A percentile compares a stretch with the other conserved stretches of the same genome.
Conservation (phyloP, 331 rosid genomes). For the Stylosanthes scabra region DNA sequence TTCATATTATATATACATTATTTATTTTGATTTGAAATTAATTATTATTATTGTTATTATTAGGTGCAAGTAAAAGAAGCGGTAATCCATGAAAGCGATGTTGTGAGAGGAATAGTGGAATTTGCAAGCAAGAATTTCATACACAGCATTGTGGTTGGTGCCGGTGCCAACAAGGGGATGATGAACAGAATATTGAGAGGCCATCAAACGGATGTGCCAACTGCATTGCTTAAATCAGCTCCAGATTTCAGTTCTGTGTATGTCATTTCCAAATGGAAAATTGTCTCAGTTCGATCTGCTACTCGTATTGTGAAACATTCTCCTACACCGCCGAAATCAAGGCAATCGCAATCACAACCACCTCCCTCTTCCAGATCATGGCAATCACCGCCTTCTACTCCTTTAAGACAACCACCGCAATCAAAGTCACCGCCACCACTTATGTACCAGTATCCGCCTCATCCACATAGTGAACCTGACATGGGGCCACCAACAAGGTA, state of each 20-base stretch:
- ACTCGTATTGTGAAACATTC: slow-evolving; percentile 55
- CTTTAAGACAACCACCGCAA: no score
- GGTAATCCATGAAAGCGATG: slow-evolving; percentile 67
- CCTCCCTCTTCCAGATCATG: no score
- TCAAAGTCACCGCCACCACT: slow-evolving; percentile 36
- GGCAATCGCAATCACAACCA: no score
- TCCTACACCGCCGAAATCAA: slow-evolving; percentile 46
- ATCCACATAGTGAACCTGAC: slow-evolving; percentile 48
- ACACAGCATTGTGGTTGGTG: slow-evolving; percentile 70
- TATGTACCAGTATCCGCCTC: slow-evolving; percentile 18
- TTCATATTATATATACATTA: no score
- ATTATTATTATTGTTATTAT: neutral
- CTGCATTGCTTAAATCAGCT: slow-evolving; percentile 60
- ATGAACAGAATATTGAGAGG: slow-evolving; percentile 63
- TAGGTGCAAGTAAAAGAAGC: slow-evolving; percentile 76
- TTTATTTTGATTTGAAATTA: no score
- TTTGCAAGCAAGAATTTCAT: slow-evolving; percentile 54
- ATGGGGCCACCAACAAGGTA: slow-evolving; percentile 18
- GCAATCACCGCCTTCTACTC: no score
- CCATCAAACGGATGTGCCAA: slow-evolving; percentile 52
- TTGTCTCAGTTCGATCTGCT: slow-evolving; percentile 66
- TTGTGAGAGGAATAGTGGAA: slow-evolving; percentile 64
- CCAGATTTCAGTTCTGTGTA: slow-evolving; percentile 84
- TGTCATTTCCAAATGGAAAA: slow-evolving; percentile 85
- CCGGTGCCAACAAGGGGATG: slow-evolving; percentile 64